Evolutionary conservation across 352 stramenopile genomes (phyloP).

Genomic region (Phytophthora rubi): DNA sequence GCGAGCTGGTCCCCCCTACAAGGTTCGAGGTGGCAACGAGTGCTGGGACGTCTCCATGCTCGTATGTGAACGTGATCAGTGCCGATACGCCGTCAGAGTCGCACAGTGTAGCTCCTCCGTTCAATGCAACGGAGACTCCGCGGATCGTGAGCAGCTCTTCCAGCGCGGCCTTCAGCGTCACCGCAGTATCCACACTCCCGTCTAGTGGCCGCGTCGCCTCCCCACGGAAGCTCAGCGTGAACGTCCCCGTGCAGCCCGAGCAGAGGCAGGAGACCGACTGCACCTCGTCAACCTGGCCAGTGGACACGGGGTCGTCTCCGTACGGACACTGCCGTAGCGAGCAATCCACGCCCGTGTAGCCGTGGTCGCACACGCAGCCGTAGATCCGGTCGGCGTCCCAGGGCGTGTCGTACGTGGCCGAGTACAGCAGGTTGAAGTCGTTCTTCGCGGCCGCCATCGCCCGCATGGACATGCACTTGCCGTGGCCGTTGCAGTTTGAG

Average conservation of each 20-base stretch:
- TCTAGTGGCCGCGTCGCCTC: conserved; percentile 54
- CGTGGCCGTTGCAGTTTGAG: conserved; percentile 89
- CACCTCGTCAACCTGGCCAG: conserved; percentile 76
- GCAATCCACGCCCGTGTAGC: conserved; percentile 90
- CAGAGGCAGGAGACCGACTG: conserved; percentile 80
- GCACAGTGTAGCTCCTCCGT: conserved; percentile 57
- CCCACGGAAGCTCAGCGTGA: conserved; percentile 69
- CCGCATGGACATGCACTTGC: conserved; percentile 85
- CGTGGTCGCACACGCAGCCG: conserved; percentile 90
- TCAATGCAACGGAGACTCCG: conserved; percentile 52
- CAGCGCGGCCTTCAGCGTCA: conserved; percentile 56
- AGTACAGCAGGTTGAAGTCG: conserved; percentile 70
- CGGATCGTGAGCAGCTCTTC: conserved; percentile 62
- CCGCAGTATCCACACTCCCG: conserved; percentile 46
- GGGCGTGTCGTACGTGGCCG: conserved; percentile 53
- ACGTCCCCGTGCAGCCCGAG: conserved; percentile 60
- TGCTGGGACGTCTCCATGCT: conserved; percentile 68
- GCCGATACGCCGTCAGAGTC: conserved; percentile 57
- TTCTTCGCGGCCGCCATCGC: conserved; percentile 55
- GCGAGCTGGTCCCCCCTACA: conserved; percentile 35
- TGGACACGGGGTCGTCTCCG: conserved; percentile 87
- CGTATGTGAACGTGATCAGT: conserved; percentile 68
- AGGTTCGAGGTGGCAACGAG: conserved; percentile 46
- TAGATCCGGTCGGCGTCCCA: conserved; percentile 90
- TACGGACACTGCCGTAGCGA: conserved; percentile 80